Evolutionary conservation across 306 rosid species (phyloP).

Genomic region (Purshia tridentata): DNA sequence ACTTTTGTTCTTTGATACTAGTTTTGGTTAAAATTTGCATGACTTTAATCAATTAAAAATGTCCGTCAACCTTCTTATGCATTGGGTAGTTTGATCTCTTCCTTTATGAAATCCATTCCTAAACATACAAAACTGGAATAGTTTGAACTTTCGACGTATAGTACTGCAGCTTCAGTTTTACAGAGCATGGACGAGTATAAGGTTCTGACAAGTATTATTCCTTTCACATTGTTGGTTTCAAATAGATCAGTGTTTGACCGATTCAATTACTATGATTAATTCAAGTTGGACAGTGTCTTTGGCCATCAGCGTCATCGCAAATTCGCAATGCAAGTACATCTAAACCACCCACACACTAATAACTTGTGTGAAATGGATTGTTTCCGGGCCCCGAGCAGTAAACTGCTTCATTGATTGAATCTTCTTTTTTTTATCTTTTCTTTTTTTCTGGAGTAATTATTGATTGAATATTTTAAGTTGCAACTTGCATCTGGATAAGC

Average conservation of each 20-base stretch:
- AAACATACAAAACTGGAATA: neutral
- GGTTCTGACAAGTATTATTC: neutral
- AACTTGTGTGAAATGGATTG: neutral
- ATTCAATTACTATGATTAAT: neutral
- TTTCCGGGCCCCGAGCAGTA: neutral
- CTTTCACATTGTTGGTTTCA: neutral
- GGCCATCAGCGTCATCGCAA: neutral
- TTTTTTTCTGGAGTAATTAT: too few species aligned
- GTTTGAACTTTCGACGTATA: neutral
- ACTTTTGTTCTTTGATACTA: neutral
- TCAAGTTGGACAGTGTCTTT: neutral
- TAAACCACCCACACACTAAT: neutral
- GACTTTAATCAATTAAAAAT: neutral
- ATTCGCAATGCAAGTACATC: neutral
- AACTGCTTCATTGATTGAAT: neutral
- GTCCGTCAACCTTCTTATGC: neutral
- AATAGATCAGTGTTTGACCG: neutral
- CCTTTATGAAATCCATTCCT: neutral
- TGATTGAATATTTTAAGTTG: too few species aligned
- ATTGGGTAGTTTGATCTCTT: neutral
- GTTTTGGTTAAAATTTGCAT: neutral
- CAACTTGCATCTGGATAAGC: too few species aligned
- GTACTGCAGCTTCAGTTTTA: neutral
- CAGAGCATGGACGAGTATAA: neutral
- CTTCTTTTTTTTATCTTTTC: too few species aligned